A percentile compares a stretch with the other conserved stretches of the same genome.
These are phyloP conservation scores for Linnemannia exigua DNA, from an alignment of 192 early-diverging fungal genomes.

Conservation along the genomic window DNA sequence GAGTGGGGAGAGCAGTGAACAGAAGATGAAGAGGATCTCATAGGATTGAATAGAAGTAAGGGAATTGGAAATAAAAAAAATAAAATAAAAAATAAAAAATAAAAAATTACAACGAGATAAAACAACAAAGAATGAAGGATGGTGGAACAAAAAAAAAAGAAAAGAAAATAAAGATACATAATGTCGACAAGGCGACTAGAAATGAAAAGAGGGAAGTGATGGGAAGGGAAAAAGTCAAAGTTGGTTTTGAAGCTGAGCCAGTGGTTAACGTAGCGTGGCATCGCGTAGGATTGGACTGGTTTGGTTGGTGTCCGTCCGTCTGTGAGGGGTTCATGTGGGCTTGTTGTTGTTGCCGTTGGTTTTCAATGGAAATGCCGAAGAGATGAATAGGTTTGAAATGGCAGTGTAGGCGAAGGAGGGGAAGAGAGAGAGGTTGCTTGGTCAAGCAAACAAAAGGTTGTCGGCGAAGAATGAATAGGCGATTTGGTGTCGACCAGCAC, in stretches of 20 bases:
- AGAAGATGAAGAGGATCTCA: too few species aligned
- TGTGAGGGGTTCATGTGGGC: background rate
- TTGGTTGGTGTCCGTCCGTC: background rate
- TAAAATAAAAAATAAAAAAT: background rate
- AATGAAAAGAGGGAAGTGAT: background rate
- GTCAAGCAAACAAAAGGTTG: background rate
- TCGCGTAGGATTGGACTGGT: background rate
- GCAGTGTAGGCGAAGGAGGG: too few species aligned
- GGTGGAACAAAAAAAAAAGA: background rate
- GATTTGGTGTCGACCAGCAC: background rate
- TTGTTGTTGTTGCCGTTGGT: background rate
- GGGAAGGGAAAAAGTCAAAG: slow-evolving; percentile 1
- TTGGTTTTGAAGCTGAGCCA: background rate
- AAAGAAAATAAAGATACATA: slow-evolving; percentile 8
- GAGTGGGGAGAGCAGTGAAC: background rate
- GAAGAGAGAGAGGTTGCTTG: too few species aligned
- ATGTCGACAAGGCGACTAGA: background rate
- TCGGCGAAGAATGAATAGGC: background rate
- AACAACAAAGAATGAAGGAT: background rate
- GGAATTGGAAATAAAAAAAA: background rate
- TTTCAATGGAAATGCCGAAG: background rate
- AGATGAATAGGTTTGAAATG: background rate
- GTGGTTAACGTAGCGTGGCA: background rate
- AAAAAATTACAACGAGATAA: background rate
- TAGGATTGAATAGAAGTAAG: background rate